phyloP scores from a whole-genome alignment of 1,139 yeast species.

The Entelexis paramagnoliae region DNA sequence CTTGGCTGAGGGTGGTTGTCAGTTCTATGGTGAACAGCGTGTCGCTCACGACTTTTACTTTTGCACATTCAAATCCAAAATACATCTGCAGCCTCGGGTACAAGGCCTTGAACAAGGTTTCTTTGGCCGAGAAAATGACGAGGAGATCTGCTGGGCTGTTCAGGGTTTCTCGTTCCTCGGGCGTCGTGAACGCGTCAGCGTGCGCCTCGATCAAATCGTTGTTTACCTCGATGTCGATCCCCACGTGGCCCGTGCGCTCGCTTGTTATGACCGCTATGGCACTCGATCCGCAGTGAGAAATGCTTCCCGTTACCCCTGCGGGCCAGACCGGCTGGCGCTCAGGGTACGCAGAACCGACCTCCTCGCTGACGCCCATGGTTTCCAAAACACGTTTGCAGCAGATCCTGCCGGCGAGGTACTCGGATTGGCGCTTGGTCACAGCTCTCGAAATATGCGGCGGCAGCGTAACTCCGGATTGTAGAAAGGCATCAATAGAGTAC shows the following conservation, averaged over 20 bases:
- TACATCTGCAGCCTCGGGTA: slow-evolving; percentile 8
- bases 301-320: slow-evolving; percentile 9
- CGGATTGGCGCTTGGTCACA: slow-evolving; percentile 14
- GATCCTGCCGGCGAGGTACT: slow-evolving; percentile 14
- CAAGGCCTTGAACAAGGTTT: slow-evolving; percentile 16
- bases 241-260: slow-evolving; percentile 1
- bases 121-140: slow-evolving; percentile 17
- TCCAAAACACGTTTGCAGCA: slow-evolving; percentile 8
- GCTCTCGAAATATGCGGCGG: slow-evolving; percentile 7
- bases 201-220: background rate
- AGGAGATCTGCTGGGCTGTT: background rate
- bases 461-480: background rate
- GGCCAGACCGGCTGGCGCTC: slow-evolving; percentile 17
- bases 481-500: background rate
- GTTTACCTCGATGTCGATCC: slow-evolving; percentile 16
- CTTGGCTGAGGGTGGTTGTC: background rate
- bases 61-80: slow-evolving; percentile 17
- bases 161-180: background rate
- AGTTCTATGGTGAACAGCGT: background rate
- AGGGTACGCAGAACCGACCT: background rate
- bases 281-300: slow-evolving; percentile 9
- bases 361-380: background rate
- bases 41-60: background rate
- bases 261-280: slow-evolving; percentile 13
- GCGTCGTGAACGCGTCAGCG: slow-evolving; percentile 1